Conservation (phyloP, 805 yeast genomes). For the Sugiyamaella floridensis region DNA sequence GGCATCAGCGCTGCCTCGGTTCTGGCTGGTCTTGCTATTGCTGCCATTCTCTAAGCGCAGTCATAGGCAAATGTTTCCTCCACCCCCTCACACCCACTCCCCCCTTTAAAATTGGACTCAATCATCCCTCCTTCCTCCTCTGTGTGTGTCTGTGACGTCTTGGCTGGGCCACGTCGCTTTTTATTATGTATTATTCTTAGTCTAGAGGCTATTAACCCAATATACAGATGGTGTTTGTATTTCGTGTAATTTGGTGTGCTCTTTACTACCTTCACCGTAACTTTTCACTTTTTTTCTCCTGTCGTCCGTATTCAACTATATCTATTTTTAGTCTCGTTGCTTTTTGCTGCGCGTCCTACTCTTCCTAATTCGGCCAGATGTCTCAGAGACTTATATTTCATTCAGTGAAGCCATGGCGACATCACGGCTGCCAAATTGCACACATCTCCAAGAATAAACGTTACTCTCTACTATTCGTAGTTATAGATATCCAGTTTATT, state of each 20-base stretch:
- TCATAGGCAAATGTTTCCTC: neutral
- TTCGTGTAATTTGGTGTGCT: too few relatives aligned
- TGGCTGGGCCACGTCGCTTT: neutral
- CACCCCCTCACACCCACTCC: too few relatives aligned
- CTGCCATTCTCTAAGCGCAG: slow-evolving; percentile 4
- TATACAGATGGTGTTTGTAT: too few relatives aligned
- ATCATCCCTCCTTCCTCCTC: too few relatives aligned
- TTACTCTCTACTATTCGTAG: too few relatives aligned
- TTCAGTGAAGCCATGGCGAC: too few relatives aligned
- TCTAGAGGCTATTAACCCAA: neutral
- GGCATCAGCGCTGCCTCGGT: slow-evolving; percentile 7
- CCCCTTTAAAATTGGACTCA: neutral
- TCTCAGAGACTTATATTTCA: neutral
- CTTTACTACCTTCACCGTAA: too few relatives aligned
- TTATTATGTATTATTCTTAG: neutral
- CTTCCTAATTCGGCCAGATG: neutral
- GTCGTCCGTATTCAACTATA: neutral
- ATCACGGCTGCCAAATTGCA: too few relatives aligned
- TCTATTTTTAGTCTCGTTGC: neutral
- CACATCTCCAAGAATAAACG: too few relatives aligned
- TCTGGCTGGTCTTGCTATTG: slow-evolving; percentile 15
- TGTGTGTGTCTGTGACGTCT: neutral
- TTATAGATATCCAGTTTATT: too few relatives aligned
- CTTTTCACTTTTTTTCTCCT: too few relatives aligned
- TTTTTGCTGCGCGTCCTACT: neutral